Percentiles rank a stretch among this genome's conserved stretches.
These are phyloP conservation scores for Penicillium janthinellum DNA, from an alignment of 2,329 filamentous ascomycete species.

Conservation along the genomic window DNA sequence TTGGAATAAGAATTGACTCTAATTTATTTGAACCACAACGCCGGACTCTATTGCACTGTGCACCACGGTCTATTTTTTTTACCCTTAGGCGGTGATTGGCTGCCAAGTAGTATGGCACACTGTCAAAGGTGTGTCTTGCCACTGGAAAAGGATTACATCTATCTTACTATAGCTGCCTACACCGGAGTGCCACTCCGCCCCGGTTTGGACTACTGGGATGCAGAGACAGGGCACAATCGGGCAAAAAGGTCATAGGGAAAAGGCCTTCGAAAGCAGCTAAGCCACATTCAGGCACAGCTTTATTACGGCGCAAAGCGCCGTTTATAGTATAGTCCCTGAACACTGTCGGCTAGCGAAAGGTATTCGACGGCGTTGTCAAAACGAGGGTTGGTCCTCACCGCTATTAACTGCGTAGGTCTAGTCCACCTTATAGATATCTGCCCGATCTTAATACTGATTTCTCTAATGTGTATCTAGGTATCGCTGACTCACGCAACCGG, in stretches of 20 bases:
- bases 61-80: not conserved
- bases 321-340: too few relatives aligned
- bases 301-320: not conserved
- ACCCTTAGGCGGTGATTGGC: not conserved
- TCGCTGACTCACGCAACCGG: too few relatives aligned
- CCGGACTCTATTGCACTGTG: too few relatives aligned
- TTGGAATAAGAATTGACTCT: not conserved
- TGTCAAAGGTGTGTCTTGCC: not conserved
- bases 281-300: not conserved
- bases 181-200: not conserved
- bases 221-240: not conserved
- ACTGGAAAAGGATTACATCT: not conserved
- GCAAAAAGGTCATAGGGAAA: not conserved
- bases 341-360: too few relatives aligned
- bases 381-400: too few relatives aligned
- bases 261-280: not conserved
- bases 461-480: too few relatives aligned
- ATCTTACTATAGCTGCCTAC: conserved; percentile 13
- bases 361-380: too few relatives aligned
- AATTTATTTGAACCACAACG: not conserved
- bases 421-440: too few relatives aligned
- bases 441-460: too few relatives aligned
- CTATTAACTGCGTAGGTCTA: too few relatives aligned
- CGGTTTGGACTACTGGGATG: not conserved
- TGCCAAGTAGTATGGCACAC: not conserved